These are phyloP conservation scores for Hyphodiscus hymeniophilus DNA, from an alignment of 495 filamentous ascomycete species.

Conservation along the genomic window DNA sequence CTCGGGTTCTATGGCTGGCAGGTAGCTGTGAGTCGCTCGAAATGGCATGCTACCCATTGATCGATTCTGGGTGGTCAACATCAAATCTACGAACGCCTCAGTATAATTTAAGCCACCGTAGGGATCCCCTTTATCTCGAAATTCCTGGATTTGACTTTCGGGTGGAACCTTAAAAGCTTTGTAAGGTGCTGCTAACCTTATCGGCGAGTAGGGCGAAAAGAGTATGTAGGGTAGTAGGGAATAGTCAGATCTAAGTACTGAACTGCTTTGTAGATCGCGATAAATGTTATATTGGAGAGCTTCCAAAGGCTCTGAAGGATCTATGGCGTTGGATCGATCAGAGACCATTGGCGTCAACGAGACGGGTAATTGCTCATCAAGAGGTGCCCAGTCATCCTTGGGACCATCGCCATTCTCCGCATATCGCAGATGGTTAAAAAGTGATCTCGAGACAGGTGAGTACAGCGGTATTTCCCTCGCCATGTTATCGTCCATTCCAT, in stretches of 20 bases:
- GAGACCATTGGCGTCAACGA: neutral
- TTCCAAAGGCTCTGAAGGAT: constrained; percentile 10
- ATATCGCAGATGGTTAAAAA: constrained; percentile 9
- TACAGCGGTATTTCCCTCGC: constrained; percentile 15
- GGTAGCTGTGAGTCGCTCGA: too few relatives aligned
- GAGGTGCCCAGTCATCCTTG: neutral
- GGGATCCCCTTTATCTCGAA: too few relatives aligned
- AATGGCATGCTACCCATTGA: neutral
- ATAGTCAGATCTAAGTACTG: constrained; percentile 7
- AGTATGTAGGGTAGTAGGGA: constrained; percentile 19
- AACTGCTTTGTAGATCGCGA: constrained; percentile 6
- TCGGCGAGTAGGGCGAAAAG: constrained; percentile 28
- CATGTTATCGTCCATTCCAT: constrained; percentile 1
- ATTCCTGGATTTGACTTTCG: too few relatives aligned
- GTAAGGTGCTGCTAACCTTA: constrained; percentile 15
- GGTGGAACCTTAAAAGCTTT: too few relatives aligned
- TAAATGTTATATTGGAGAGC: constrained; percentile 6
- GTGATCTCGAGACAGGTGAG: constrained; percentile 11
- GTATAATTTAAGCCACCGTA: constrained; percentile 15
- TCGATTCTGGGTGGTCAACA: constrained; percentile 16
- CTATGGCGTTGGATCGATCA: neutral
- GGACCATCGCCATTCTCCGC: neutral
- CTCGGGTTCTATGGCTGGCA: too few relatives aligned
- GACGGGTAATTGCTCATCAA: neutral
- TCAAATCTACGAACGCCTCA: constrained; percentile 30